Evolutionary conservation across 495 filamentous ascomycete species (phyloP).

Genomic region (Platismatia glauca): DNA sequence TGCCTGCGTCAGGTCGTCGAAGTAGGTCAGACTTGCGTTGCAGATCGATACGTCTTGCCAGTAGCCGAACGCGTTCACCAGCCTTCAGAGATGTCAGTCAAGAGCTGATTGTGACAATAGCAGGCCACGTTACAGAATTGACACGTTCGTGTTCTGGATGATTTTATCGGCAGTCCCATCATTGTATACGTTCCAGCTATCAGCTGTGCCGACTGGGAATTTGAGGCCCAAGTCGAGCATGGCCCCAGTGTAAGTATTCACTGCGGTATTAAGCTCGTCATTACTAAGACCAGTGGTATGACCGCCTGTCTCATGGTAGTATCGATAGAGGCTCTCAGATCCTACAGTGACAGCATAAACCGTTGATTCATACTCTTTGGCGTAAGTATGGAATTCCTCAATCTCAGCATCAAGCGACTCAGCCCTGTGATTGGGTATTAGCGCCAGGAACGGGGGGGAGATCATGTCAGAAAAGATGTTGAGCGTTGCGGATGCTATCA

Average conservation of each 20-base stretch:
- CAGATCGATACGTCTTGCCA: slow-evolving; percentile 61
- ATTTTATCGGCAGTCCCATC: slow-evolving; percentile 66
- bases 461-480: neutral
- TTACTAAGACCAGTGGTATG: slow-evolving; percentile 52
- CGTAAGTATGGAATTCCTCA: slow-evolving; percentile 44
- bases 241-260: slow-evolving; percentile 45
- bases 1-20: slow-evolving; percentile 65
- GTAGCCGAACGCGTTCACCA: slow-evolving; percentile 78
- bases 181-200: slow-evolving; percentile 73
- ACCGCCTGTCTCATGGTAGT: slow-evolving; percentile 11
- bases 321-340: slow-evolving; percentile 66
- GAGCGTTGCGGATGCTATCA: slow-evolving; percentile 6
- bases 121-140: slow-evolving; percentile 47
- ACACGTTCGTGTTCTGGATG: slow-evolving; percentile 51
- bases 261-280: slow-evolving; percentile 50
- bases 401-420: slow-evolving; percentile 60
- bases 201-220: slow-evolving; percentile 65
- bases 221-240: slow-evolving; percentile 46
- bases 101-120: neutral
- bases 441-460: neutral
- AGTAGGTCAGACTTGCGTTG: slow-evolving; percentile 60
- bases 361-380: slow-evolving; percentile 45
- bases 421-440: slow-evolving; percentile 41
- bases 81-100: slow-evolving; percentile 27
- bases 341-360: slow-evolving; percentile 73